Base-by-base conservation (phyloP, 768 basidiomycete species). In the Peribolospora baueri region DNA sequence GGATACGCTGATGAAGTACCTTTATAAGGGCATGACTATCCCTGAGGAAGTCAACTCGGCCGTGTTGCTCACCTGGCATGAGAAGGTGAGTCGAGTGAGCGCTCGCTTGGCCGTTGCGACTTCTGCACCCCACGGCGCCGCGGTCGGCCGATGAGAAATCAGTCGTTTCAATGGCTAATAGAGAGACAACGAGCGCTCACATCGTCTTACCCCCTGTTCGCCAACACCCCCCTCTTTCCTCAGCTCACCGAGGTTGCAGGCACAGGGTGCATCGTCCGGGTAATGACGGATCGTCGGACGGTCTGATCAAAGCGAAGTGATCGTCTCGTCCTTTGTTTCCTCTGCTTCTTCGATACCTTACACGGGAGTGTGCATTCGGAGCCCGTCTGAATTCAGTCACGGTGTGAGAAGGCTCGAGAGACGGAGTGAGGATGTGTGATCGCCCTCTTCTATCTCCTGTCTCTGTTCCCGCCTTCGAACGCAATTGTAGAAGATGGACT, bases 1-100 rank as follows among this genome's bases (percentile, higher is more conserved):
- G 63, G 91, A 93, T 64, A 83, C 80, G 41, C 74, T 95, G 54
- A 97, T 93, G 91, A 91, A 90, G 66, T 97, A 91, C 65, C 71
- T 97, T 11, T 97, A 95, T 76, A 97, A 97, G 70, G 90, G 85
- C 11, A 95, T 93, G 90, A 76, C 72, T 13, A 67, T 74, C 62
- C 71, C 73, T 2, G 78, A 73, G 11, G 72, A 75, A 66, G 73
- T 76, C 40, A 76, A 72, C 61, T 77, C 78, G 47, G 79, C 76
- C 59, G 77, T 80, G 43, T 68, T 81, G 42, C 67, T 91, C 46
- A 82, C 79, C 10, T 95, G 91, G 91, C 91, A 97, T 65, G 88
- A 93, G 68, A 93, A 91, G 82, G 88, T 88, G 51, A 36, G 74
- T 65, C 40, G 25, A 3, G 41, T n/a, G 8, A 13, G n/a, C 38